Evolutionary conservation across 2,329 filamentous ascomycete species (phyloP).

Genomic region (Zasmidium angulare): DNA sequence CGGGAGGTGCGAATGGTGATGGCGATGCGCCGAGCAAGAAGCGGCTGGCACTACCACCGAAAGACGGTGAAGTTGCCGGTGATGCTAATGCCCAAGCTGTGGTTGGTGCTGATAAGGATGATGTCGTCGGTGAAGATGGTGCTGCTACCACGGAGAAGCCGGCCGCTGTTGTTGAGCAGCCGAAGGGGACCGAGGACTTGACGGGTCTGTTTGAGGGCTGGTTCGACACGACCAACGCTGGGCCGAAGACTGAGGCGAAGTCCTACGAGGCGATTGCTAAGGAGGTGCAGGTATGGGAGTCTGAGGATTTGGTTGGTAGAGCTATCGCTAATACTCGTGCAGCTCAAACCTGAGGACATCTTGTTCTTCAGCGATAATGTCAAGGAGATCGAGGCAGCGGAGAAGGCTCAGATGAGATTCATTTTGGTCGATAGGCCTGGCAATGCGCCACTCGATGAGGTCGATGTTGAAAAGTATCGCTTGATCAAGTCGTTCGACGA

Average conservation of each 20-base stretch:
- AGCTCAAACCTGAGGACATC: slow-evolving; percentile 54
- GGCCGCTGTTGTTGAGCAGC: slow-evolving; percentile 22
- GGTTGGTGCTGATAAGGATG: slow-evolving; percentile 1
- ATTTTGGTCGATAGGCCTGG: slow-evolving; percentile 61
- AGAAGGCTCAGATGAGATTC: slow-evolving; percentile 42
- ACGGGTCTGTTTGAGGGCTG: slow-evolving; percentile 61
- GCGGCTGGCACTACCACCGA: neutral
- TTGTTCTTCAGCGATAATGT: slow-evolving; percentile 83
- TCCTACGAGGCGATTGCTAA: slow-evolving; percentile 68
- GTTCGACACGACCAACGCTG: slow-evolving; percentile 81
- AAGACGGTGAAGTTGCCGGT: neutral
- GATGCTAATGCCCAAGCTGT: slow-evolving; percentile 9
- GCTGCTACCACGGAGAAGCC: neutral
- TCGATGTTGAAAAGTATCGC: slow-evolving; percentile 39
- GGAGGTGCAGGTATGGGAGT: slow-evolving; percentile 37
- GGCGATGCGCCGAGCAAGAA: slow-evolving; percentile 18
- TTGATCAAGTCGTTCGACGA: slow-evolving; percentile 28
- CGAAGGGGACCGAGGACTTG: slow-evolving; percentile 57
- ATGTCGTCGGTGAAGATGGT: neutral
- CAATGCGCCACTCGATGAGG: slow-evolving; percentile 62
- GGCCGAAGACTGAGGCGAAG: slow-evolving; percentile 64
- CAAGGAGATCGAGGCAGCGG: slow-evolving; percentile 52
- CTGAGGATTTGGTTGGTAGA: neutral
- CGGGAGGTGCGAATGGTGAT: too few species aligned
- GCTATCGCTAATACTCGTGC: slow-evolving; percentile 17